Evolutionary conservation across 768 basidiomycete species (phyloP).

Genomic region (Tylopilus subfusipes): DNA sequence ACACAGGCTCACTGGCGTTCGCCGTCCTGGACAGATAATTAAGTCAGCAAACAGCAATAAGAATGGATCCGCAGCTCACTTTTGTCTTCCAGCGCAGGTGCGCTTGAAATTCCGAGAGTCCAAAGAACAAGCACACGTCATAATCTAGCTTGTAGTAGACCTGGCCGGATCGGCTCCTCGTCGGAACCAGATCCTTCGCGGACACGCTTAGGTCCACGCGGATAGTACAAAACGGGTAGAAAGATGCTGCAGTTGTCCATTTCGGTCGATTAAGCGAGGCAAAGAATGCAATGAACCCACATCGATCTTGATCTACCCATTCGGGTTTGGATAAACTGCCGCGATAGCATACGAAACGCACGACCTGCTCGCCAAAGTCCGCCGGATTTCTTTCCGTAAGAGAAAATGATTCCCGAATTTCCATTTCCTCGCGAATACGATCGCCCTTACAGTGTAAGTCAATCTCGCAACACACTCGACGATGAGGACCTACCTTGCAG

Average conservation of each 20-base stretch:
- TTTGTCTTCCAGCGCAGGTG: constrained; percentile 4
- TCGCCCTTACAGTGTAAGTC: too few species aligned
- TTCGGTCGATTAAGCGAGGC: background rate
- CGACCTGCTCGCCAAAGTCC: too few species aligned
- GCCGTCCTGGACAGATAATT: background rate
- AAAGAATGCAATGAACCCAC: too few species aligned
- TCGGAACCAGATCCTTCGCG: background rate
- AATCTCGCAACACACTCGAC: too few species aligned
- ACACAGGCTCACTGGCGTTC: background rate
- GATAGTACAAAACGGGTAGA: constrained; percentile 3
- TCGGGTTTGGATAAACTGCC: too few species aligned
- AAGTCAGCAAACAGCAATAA: background rate
- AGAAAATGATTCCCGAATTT: too few species aligned
- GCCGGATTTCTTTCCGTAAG: too few species aligned
- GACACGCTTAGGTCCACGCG: background rate
- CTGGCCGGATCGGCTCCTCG: background rate
- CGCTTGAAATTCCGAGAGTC: constrained; percentile 8
- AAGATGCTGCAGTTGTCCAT: background rate
- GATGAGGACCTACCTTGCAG: background rate
- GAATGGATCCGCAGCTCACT: background rate
- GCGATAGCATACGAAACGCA: too few species aligned
- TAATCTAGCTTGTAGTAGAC: constrained; percentile 11
- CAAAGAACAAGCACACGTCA: constrained; percentile 8
- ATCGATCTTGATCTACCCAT: too few species aligned
- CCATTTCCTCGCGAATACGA: too few species aligned